Percentiles rank a stretch among this genome's conserved stretches.
Evolutionary conservation across 106 monocot genomes (phyloP).

Genomic region (Phalaenopsis aphrodite): DNA sequence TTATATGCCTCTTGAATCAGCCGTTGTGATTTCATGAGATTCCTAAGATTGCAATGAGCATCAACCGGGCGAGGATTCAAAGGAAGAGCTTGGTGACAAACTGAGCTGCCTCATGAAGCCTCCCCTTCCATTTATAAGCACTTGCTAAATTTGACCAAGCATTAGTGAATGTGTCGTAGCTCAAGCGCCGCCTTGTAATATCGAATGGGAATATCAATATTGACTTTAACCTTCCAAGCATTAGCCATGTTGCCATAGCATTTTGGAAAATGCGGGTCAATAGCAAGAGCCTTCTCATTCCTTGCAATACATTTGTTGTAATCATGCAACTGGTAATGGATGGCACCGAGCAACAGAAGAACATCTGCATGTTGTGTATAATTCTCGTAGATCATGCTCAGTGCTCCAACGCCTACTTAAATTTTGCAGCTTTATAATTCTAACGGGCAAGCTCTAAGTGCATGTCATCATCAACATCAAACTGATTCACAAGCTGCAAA

Average conservation of each 20-base stretch:
- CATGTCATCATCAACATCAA: conserved; percentile 58
- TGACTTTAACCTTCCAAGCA: conserved; percentile 97
- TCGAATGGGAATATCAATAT: conserved; percentile 80
- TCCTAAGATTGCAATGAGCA: conserved; percentile 93
- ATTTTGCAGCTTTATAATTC: conserved; percentile 75
- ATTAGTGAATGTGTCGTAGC: conserved; percentile 88
- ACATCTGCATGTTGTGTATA: conserved; percentile 72
- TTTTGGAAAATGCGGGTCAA: conserved; percentile 81
- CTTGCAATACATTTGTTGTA: conserved; percentile 86
- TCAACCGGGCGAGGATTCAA: conserved; percentile 86
- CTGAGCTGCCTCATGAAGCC: conserved; percentile 75
- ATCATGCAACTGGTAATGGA: conserved; percentile 88
- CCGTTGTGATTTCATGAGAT: conserved; percentile 90
- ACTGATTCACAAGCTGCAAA: conserved; percentile 15
- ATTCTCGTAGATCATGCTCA: conserved; percentile 59
- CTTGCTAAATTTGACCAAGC: conserved; percentile 95
- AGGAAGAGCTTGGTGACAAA: conserved; percentile 84
- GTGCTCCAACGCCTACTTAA: conserved; percentile 72
- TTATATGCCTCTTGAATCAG: conserved; percentile 83
- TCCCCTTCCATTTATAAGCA: conserved; percentile 85
- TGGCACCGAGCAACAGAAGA: conserved; percentile 83
- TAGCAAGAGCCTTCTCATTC: conserved; percentile 85
- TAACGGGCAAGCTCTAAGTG: conserved; percentile 69
- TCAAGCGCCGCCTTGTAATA: conserved; percentile 79
- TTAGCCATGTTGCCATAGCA: conserved; percentile 99